These are phyloP conservation scores for Daldinia sp. DNA, from an alignment of 2,329 filamentous ascomycete species.

Conservation along the genomic window DNA sequence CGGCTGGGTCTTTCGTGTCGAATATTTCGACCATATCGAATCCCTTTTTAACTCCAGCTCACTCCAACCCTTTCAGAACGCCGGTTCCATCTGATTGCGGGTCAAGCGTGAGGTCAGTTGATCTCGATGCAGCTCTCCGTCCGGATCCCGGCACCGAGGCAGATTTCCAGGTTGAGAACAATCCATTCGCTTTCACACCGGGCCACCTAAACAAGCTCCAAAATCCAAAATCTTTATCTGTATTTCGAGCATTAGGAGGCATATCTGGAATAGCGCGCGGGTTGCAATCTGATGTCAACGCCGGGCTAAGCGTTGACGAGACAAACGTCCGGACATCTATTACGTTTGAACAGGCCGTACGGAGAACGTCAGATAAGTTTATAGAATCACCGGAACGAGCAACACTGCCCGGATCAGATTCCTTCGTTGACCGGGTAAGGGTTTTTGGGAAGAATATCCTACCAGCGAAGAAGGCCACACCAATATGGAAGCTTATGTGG, in stretches of 20 bases:
- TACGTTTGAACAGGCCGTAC: conserved; percentile 45
- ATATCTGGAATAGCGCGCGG: conserved; percentile 74
- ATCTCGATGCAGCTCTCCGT: conserved; percentile 61
- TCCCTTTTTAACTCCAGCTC: conserved; percentile 44
- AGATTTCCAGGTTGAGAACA: conserved; percentile 73
- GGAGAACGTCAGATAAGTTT: conserved; percentile 37
- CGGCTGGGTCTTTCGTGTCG: conserved; percentile 44
- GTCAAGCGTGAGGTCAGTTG: conserved; percentile 41
- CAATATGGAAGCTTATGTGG: conserved; percentile 69
- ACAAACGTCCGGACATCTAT: conserved; percentile 46
- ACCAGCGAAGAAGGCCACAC: conserved; percentile 66
- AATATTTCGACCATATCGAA: conserved; percentile 45
- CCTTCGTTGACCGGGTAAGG: conserved; percentile 62
- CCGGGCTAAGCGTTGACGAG: conserved; percentile 76
- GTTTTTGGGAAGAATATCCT: conserved; percentile 68
- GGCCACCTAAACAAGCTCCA: conserved; percentile 78
- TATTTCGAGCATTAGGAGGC: conserved; percentile 76
- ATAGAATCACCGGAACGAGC: conserved; percentile 29
- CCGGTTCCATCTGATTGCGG: conserved; percentile 45
- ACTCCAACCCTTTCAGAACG: conserved; percentile 47
- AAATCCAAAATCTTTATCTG: conserved; percentile 76
- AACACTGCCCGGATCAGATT: conserved; percentile 26
- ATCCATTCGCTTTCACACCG: conserved; percentile 76
- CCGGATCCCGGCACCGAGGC: conserved; percentile 75
- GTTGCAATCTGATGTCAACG: conserved; percentile 67